phyloP scores from a whole-genome alignment of 2,329 filamentous ascomycete species.

The Apiospora pterosperma region DNA sequence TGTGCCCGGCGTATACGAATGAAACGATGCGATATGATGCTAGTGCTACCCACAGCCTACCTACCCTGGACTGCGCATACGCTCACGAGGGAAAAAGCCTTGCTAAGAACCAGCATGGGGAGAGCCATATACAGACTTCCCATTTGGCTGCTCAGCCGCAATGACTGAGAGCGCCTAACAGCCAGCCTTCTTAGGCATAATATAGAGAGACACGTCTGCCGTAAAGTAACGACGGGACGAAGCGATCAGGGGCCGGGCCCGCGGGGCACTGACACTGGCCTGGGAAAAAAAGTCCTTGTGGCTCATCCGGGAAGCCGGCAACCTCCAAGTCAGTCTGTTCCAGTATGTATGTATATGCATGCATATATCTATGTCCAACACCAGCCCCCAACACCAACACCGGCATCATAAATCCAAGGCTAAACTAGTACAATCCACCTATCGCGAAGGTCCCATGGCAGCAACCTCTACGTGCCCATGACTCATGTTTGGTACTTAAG shows the following conservation, averaged over 20 bases:
- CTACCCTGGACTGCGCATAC: neutral
- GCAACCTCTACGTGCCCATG: no score
- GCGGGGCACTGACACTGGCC: neutral
- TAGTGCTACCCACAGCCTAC: neutral
- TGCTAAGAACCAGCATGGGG: neutral
- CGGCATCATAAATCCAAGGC: no score
- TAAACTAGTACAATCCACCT: no score
- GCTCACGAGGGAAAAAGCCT: neutral
- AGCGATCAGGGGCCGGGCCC: neutral
- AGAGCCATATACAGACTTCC: neutral
- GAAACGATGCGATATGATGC: neutral
- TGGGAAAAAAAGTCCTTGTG: neutral
- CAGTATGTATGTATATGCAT: no score
- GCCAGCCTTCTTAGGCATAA: neutral
- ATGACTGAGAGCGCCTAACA: neutral
- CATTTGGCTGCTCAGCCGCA: neutral
- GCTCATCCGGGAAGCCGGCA: neutral
- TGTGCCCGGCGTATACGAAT: neutral
- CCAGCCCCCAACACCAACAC: no score
- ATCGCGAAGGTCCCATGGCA: no score
- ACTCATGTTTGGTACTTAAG: no score
- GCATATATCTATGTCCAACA: no score
- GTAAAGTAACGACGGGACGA: neutral
- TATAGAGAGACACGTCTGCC: neutral
- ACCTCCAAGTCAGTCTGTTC: no score